Evolutionary conservation across 1,139 yeast genomes (phyloP), one percentile per base, ranked within the genome.

Genomic region (Suhomyces terraborum): DNA sequence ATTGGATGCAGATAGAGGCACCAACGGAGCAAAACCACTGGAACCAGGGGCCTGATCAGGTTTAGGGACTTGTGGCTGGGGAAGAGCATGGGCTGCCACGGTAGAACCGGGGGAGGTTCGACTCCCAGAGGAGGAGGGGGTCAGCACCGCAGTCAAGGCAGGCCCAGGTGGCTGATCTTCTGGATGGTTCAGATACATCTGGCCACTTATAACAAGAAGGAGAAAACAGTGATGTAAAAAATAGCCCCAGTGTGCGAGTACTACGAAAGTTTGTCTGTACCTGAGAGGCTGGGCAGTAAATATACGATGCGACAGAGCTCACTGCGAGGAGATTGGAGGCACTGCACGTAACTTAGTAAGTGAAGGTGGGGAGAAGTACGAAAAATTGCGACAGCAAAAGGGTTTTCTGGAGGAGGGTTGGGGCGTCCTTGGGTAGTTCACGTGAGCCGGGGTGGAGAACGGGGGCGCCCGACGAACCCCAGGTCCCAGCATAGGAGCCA

Each of bases 251-350:
- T 13, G 29, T 37, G 40, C 40, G 40, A 26, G 32, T 30, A 20
- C 32, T 30, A 17, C 17, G 16, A 40, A 29, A 32, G 38, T 33
- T 33, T 38, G 26, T 4, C 38, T 35, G 44, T 41, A 34, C 44
- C 44, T 41, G 44, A 41, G 43, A 34, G 39, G 38, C 38, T 36
- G 40, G 36, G 36, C 36, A 41, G 44, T 34, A 37, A 41, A 41
- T 37, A 36, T 41, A 41, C 44, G 44, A 41, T 33, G 40, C 23
- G 30, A 34, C 43, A 36, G 43, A 24, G 43, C 40, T 40, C 40
- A 12, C 22, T 40, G 33, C 43, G 26, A 36, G 18, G 38, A 39
- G 31, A 22, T 38, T 27, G 21, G 35, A 14, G 35, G 35, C 23
- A 32, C 19, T 13, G 18, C 16, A 32, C 14, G 18, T 16, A 6